Percentiles rank a stretch among this genome's conserved stretches.
These are phyloP conservation scores for Cadophora gregata DNA, from an alignment of 2,329 filamentous ascomycete species.

Conservation along the genomic window DNA sequence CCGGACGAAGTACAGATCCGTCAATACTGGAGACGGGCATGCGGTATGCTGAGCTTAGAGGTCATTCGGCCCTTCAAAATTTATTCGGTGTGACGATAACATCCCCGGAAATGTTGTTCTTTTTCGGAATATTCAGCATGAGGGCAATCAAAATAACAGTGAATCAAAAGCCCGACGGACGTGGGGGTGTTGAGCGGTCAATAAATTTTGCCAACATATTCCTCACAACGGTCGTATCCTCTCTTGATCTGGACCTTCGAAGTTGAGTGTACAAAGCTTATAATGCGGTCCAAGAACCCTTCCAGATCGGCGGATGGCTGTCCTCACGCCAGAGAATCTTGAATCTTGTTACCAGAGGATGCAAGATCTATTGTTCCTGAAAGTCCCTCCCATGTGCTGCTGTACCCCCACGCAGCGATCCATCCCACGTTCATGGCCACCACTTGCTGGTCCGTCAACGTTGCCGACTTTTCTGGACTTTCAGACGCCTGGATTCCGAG, in stretches of 20 bases:
- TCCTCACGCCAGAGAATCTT: conserved; percentile 22
- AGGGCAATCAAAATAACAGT: not conserved
- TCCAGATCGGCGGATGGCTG: conserved; percentile 19
- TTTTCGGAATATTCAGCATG: not conserved
- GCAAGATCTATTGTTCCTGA: conserved; percentile 28
- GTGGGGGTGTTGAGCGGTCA: conserved; percentile 7
- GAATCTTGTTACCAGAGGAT: conserved; percentile 26
- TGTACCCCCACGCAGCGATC: conserved; percentile 19
- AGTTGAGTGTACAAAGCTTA: conserved; percentile 19
- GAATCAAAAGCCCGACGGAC: conserved; percentile 10
- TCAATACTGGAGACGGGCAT: not conserved
- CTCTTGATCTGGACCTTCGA: not conserved
- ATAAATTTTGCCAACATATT: not conserved
- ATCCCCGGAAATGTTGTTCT: conserved; percentile 9
- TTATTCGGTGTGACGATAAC: conserved; percentile 19
- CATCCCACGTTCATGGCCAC: not conserved
- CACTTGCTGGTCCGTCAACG: not conserved
- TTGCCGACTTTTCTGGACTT: conserved; percentile 4
- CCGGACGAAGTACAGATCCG: conserved; percentile 20
- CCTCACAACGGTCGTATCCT: not conserved
- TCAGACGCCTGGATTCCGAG: not conserved
- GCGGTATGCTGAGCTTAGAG: conserved; percentile 10
- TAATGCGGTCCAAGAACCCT: conserved; percentile 13
- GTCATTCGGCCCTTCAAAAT: conserved; percentile 24
- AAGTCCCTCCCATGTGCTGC: conserved; percentile 10